Evolutionary conservation across 2,329 filamentous ascomycete species (phyloP).

Genomic region (Apiospora hydei): DNA sequence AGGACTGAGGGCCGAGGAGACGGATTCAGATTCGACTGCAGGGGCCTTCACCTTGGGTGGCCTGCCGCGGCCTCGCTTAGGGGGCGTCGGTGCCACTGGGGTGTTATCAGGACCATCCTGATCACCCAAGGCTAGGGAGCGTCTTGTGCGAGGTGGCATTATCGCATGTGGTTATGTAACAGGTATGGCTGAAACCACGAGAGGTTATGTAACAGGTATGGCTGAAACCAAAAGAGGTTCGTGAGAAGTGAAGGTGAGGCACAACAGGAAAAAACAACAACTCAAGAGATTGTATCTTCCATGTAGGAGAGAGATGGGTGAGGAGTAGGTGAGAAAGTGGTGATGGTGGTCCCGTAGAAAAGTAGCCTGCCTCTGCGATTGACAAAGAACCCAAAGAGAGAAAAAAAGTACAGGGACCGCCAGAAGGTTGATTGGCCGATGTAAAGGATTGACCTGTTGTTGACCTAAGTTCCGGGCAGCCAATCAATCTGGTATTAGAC

Average conservation of each 20-base stretch:
- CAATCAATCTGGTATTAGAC: not conserved
- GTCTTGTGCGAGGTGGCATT: slow-evolving; percentile 38
- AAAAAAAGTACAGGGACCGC: not conserved
- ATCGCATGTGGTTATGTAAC: not conserved
- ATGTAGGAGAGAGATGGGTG: not conserved
- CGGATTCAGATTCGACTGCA: slow-evolving; percentile 39
- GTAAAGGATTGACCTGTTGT: not conserved
- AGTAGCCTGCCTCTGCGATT: not conserved
- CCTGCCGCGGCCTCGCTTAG: slow-evolving; percentile 35
- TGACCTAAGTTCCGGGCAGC: not conserved
- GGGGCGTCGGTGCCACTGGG: slow-evolving; percentile 1
- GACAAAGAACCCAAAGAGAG: not conserved
- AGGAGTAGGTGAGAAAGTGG: not conserved
- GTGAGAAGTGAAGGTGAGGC: not conserved
- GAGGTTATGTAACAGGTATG: not conserved
- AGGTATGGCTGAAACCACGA: not conserved
- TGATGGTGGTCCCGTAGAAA: not conserved
- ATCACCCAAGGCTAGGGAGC: slow-evolving; percentile 27
- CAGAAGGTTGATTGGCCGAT: not conserved
- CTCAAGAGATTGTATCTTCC: not conserved
- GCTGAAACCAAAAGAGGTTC: not conserved
- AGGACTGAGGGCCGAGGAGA: slow-evolving; percentile 46
- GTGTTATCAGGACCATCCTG: slow-evolving; percentile 17
- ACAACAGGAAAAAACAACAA: not conserved
- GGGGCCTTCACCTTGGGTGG: slow-evolving; percentile 36